Evolutionary conservation across 352 stramenopile genomes (phyloP).

Genomic region (Phytophthora boehmeriae): DNA sequence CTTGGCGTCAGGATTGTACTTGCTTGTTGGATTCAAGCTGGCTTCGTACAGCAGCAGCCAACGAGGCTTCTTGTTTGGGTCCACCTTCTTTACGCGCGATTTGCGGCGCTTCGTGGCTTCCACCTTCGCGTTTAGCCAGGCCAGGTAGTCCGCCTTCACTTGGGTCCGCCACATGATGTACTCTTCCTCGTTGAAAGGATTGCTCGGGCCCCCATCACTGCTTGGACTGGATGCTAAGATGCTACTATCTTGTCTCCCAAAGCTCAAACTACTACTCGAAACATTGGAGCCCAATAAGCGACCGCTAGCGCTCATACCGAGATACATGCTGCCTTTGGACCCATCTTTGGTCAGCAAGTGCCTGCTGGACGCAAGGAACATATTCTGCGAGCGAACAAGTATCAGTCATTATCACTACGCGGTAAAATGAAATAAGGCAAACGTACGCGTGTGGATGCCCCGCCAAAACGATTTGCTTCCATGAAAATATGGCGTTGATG

Average conservation of each 20-base stretch:
- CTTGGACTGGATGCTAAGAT: conserved; percentile 15
- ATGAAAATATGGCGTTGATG: conserved; percentile 71
- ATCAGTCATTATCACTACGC: neutral
- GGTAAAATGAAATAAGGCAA: neutral
- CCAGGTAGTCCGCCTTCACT: conserved; percentile 78
- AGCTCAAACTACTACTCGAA: conserved; percentile 25
- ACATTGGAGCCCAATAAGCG: conserved; percentile 30
- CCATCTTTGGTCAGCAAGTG: conserved; percentile 38
- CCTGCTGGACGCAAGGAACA: conserved; percentile 51
- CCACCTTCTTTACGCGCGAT: conserved; percentile 46
- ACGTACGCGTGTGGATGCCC: conserved; percentile 51
- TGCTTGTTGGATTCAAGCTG: conserved; percentile 43
- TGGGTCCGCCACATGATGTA: conserved; percentile 73
- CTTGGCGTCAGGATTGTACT: conserved; percentile 39
- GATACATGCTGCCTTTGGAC: conserved; percentile 41
- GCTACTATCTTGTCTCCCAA: conserved; percentile 18
- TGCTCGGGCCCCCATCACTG: conserved; percentile 4
- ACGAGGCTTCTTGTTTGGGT: conserved; percentile 63
- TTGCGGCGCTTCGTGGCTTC: conserved; percentile 54
- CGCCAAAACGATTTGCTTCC: conserved; percentile 59
- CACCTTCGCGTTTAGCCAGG: conserved; percentile 70
- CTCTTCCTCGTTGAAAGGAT: conserved; percentile 57
- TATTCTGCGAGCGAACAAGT: conserved; percentile 32
- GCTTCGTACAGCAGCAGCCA: conserved; percentile 77
- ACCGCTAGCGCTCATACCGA: conserved; percentile 25